Evolutionary conservation across 805 yeast genomes (phyloP).

Genomic region (Pichia exigua): DNA sequence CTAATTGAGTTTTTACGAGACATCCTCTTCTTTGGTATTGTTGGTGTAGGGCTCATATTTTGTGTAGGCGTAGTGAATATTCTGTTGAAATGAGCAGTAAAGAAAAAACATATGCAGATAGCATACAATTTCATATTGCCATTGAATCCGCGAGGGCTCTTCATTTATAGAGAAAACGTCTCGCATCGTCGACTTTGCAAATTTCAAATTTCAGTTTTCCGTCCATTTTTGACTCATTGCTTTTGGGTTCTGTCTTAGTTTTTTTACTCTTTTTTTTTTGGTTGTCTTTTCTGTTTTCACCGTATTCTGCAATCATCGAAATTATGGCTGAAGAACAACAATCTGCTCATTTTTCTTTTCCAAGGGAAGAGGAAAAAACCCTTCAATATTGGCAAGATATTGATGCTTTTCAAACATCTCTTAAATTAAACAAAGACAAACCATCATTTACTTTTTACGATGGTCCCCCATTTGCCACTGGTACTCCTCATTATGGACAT

Average conservation of each 20-base stretch:
- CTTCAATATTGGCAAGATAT: constrained; percentile 78
- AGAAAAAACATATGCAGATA: neutral
- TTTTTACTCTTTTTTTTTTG: neutral
- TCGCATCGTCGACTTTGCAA: neutral
- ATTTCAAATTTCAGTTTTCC: neutral
- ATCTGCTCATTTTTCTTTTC: constrained; percentile 52
- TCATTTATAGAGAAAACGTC: neutral
- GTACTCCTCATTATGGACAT: constrained; percentile 99
- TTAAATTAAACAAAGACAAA: constrained; percentile 74
- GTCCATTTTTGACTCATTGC: neutral
- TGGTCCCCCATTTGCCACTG: constrained; percentile 99
- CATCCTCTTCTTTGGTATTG: neutral
- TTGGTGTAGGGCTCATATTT: neutral
- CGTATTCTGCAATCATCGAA: neutral
- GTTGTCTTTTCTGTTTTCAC: neutral
- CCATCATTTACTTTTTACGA: constrained; percentile 92
- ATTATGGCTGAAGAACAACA: constrained; percentile 27
- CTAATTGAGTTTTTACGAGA: constrained; percentile 1
- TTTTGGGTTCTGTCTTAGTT: neutral
- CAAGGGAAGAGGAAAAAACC: constrained; percentile 83
- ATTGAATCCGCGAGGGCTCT: neutral
- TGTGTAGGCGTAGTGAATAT: neutral
- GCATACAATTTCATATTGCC: neutral
- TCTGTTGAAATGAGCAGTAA: neutral
- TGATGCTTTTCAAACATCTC: constrained; percentile 86